These are phyloP conservation scores for Fraxinus velutina DNA, from an alignment of 305 asterid species.

Conservation along the genomic window DNA sequence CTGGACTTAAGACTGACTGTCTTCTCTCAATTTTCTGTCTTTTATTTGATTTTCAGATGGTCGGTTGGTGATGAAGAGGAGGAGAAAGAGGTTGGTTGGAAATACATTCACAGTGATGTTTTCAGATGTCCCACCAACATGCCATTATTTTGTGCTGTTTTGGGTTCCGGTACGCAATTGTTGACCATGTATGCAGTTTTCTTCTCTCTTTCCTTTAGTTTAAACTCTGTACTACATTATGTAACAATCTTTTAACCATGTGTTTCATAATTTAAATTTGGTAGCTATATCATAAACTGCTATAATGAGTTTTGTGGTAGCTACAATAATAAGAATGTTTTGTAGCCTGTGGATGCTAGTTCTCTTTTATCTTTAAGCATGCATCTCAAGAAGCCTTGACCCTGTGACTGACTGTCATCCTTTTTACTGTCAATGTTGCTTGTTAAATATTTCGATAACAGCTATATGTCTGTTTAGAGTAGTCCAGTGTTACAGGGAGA, in stretches of 20 bases:
- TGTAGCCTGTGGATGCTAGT: neutral
- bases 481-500: neutral
- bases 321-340: neutral
- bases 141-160: constrained; percentile 65
- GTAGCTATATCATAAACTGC: neutral
- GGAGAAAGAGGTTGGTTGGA: constrained; percentile 81
- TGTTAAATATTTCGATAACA: neutral
- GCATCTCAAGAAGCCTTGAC: constrained; percentile 3
- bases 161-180: constrained; percentile 80
- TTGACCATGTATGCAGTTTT: constrained; percentile 54
- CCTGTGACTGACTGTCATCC: neutral
- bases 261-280: neutral
- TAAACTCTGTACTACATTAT: neutral
- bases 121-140: constrained; percentile 63
- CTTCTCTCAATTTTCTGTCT: constrained; percentile 11
- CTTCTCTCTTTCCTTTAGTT: constrained; percentile 1
- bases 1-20: constrained; percentile 3
- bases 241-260: neutral
- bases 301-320: neutral
- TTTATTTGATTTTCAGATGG: constrained; percentile 45
- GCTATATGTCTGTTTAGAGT: neutral
- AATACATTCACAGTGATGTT: constrained; percentile 64
- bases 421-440: neutral
- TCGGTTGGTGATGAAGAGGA: constrained; percentile 73
- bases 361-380: neutral